These are phyloP conservation scores for Ogataea minuta DNA, from an alignment of 805 yeast genomes.

Conservation along the genomic window DNA sequence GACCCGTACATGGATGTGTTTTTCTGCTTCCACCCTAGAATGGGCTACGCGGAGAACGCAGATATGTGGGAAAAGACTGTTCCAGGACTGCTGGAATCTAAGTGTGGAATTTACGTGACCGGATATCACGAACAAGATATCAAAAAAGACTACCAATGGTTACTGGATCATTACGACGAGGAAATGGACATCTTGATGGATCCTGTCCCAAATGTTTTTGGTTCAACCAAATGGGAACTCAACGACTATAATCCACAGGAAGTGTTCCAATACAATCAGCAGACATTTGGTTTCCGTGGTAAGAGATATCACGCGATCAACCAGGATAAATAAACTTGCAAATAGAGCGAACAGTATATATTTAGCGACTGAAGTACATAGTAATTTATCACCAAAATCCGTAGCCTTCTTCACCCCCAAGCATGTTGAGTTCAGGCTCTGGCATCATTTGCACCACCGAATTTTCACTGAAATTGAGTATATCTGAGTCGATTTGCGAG, in stretches of 20 bases:
- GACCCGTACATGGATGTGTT: constrained; percentile 95
- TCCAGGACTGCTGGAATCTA: constrained; percentile 85
- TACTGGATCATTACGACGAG: constrained; percentile 60
- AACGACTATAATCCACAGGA: constrained; percentile 92
- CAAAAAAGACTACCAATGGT: constrained; percentile 67
- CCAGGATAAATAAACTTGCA: constrained; percentile 16
- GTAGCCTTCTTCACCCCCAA: constrained; percentile 29
- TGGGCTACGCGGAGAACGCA: constrained; percentile 75
- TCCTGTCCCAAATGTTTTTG: constrained; percentile 68
- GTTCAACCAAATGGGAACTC: constrained; percentile 91
- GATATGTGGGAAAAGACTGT: constrained; percentile 82
- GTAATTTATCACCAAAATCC: constrained; percentile 27
- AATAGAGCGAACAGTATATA: constrained; percentile 10
- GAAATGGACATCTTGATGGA: constrained; percentile 82
- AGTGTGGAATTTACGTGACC: constrained; percentile 88
- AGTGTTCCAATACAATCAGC: constrained; percentile 87
- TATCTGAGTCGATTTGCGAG: constrained; percentile 32
- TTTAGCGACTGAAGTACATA: no score
- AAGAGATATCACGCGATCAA: constrained; percentile 88
- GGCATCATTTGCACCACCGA: constrained; percentile 16
- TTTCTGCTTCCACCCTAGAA: constrained; percentile 94
- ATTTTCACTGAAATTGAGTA: constrained; percentile 26
- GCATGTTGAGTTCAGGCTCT: constrained; percentile 14
- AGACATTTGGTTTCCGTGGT: constrained; percentile 89
- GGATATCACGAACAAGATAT: constrained; percentile 82